Conservation (phyloP, 768 basidiomycete genomes). For the Paxillus involutus region DNA sequence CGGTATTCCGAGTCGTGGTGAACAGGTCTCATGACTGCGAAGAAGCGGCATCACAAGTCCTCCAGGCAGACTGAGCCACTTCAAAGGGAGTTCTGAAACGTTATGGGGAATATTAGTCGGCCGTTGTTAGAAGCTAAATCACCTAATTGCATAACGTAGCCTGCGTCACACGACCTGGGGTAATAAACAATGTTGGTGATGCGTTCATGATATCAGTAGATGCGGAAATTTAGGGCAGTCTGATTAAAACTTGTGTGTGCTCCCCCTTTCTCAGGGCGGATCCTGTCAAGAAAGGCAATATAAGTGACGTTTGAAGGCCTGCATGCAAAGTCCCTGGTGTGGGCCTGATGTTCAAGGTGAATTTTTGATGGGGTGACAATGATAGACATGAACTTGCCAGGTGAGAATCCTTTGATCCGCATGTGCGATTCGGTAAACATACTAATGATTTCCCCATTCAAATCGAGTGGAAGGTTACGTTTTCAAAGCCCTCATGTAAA, state of each 20-base stretch:
- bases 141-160: conserved; percentile 7
- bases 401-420: conserved; percentile 15
- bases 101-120: not conserved
- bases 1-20: not conserved
- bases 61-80: not conserved
- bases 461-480: conserved; percentile 11
- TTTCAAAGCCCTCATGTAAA: conserved; percentile 15
- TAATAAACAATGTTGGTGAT: conserved; percentile 21
- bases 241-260: conserved; percentile 14
- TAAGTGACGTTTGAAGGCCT: too few species aligned
- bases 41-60: conserved; percentile 4
- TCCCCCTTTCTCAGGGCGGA: conserved; percentile 16
- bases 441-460: conserved; percentile 6
- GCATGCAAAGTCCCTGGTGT: too few species aligned
- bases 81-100: conserved; percentile 7
- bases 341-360: too few species aligned
- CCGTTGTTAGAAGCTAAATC: conserved; percentile 7
- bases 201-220: conserved; percentile 14
- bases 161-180: conserved; percentile 29
- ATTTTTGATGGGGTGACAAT: not conserved
- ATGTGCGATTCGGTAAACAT: not conserved
- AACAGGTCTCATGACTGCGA: conserved; percentile 1
- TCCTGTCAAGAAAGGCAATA: conserved; percentile 25
- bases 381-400: conserved; percentile 5
- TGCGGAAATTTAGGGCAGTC: conserved; percentile 17